Evolutionary conservation across 2,329 filamentous ascomycete genomes (phyloP).

Genomic region (Colletotrichum cereale): DNA sequence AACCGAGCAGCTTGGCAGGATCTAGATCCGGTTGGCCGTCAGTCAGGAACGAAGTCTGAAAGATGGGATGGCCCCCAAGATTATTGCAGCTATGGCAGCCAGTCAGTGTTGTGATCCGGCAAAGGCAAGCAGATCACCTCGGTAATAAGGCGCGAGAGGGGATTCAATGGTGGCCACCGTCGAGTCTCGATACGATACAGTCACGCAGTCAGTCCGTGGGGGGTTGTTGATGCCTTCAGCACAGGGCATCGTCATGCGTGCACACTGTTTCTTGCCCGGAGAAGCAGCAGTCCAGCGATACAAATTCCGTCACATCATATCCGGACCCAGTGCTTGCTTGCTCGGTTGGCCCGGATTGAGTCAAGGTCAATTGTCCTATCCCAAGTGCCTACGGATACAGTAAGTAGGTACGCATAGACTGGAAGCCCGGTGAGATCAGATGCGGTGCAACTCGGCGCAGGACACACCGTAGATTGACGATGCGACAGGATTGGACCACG

Average conservation of each 20-base stretch:
- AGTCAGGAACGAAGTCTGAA: neutral
- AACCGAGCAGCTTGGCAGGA: slow-evolving; percentile 16
- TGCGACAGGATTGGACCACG: slow-evolving; percentile 12
- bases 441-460: slow-evolving; percentile 16
- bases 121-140: neutral
- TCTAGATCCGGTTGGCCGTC: slow-evolving; percentile 19
- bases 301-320: neutral
- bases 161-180: neutral
- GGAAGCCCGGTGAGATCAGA: neutral
- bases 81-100: no score
- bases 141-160: no score
- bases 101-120: neutral
- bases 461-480: neutral
- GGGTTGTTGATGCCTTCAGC: neutral
- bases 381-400: neutral
- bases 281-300: neutral
- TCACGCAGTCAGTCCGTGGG: neutral
- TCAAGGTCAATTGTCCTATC: slow-evolving; percentile 4
- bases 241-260: neutral
- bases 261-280: neutral
- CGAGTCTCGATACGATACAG: neutral
- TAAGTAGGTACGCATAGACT: neutral
- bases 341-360: neutral
- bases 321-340: neutral
- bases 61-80: neutral